Conservation (phyloP, 768 basidiomycete genomes). For the Termitomyces sp. region DNA sequence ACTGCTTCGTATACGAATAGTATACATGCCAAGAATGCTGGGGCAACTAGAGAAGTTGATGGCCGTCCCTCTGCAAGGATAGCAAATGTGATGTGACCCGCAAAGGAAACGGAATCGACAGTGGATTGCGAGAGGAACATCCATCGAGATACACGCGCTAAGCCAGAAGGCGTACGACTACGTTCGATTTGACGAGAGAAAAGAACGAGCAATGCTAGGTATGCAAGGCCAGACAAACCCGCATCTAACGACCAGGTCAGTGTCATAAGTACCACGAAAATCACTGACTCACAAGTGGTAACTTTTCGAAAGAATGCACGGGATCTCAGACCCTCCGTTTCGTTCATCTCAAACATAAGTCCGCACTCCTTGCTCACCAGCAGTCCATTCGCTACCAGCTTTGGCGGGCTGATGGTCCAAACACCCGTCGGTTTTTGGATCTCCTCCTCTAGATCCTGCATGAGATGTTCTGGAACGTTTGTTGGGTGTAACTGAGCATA, state of each 20-base stretch:
- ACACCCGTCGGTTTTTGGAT: conserved; percentile 70
- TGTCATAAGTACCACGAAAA: neutral
- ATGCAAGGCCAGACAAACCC: conserved; percentile 58
- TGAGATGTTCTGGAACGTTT: conserved; percentile 43
- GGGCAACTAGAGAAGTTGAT: conserved; percentile 76
- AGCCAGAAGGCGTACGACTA: conserved; percentile 73
- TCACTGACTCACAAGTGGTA: conserved; percentile 46
- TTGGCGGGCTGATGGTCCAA: conserved; percentile 51
- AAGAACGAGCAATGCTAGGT: conserved; percentile 61
- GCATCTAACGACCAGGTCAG: conserved; percentile 48
- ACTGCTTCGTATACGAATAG: conserved; percentile 83
- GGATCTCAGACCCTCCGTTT: conserved; percentile 68
- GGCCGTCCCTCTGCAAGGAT: conserved; percentile 80
- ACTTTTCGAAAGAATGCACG: conserved; percentile 71
- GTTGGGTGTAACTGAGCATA: conserved; percentile 61
- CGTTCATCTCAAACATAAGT: conserved; percentile 58
- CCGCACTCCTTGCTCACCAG: conserved; percentile 81
- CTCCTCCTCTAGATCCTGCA: conserved; percentile 72
- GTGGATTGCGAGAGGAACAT: conserved; percentile 75
- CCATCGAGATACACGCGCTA: conserved; percentile 80
- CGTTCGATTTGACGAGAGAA: conserved; percentile 70
- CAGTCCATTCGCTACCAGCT: conserved; percentile 55
- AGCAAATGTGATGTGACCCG: conserved; percentile 84
- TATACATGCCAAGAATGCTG: conserved; percentile 78
- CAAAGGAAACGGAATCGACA: conserved; percentile 81